A percentile compares a stretch with the other conserved stretches of the same genome.
phyloP scores from a whole-genome alignment of 73 alveolate genomes.

The Paramecium octaurelia region DNA sequence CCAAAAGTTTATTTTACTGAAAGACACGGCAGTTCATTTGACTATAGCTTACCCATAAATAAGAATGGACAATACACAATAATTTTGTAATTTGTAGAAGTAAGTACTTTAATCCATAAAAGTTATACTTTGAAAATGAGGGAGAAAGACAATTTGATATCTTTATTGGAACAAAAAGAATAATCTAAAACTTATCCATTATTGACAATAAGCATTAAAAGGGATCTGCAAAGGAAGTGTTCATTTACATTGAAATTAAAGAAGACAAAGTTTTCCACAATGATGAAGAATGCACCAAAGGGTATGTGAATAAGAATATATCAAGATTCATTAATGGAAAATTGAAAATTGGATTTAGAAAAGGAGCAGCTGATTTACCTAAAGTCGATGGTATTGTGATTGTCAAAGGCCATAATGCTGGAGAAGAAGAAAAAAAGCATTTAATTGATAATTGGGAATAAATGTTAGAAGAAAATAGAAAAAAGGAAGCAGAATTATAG shows the following conservation, averaged over 20 bases:
- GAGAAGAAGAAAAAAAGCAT: not conserved
- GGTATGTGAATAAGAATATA: not conserved
- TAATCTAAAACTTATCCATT: not conserved
- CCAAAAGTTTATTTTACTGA: constrained; percentile 39
- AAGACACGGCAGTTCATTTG: constrained; percentile 28
- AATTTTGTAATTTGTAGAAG: constrained; percentile 39
- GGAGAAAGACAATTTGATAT: constrained; percentile 18
- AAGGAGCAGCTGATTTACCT: constrained; percentile 36
- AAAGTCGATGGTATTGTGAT: constrained; percentile 23
- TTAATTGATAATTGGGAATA: constrained; percentile 31
- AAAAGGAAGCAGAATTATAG: not conserved
- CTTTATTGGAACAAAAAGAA: not conserved
- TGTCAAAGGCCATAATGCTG: constrained; percentile 39
- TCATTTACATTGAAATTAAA: not conserved
- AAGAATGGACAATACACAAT: not conserved
- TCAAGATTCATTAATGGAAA: not conserved
- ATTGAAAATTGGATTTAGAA: not conserved
- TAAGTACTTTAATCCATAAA: not conserved
- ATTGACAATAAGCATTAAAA: not conserved
- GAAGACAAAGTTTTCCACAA: not conserved
- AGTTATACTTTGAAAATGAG: constrained; percentile 16
- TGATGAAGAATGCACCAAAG: not conserved
- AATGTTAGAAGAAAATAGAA: not conserved
- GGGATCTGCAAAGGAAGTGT: constrained; percentile 19
- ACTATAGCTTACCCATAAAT: not conserved